phyloP scores from a whole-genome alignment of 2,329 filamentous ascomycete genomes.

The Aspergillus oerlinghausenensis region DNA sequence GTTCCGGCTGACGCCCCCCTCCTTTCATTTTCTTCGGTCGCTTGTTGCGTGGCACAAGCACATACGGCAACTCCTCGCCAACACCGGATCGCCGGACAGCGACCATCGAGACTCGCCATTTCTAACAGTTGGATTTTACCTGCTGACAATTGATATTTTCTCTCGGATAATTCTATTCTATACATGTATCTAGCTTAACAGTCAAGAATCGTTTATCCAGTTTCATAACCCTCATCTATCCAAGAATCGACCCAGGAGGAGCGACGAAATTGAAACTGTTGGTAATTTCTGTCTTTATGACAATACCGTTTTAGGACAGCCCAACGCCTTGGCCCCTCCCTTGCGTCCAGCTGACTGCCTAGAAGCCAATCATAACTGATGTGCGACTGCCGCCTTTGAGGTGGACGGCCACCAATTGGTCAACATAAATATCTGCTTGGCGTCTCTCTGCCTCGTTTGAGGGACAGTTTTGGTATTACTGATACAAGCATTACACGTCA shows the following conservation, averaged over 20 bases:
- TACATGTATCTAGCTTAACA: neutral
- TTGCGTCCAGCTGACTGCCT: slow-evolving; percentile 12
- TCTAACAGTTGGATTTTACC: neutral
- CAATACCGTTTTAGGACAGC: neutral
- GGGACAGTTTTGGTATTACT: neutral
- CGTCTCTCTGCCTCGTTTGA: neutral
- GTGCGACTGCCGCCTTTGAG: slow-evolving; percentile 2
- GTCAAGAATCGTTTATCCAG: neutral
- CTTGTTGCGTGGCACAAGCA: slow-evolving; percentile 4
- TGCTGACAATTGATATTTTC: neutral
- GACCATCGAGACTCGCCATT: neutral
- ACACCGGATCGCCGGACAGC: neutral
- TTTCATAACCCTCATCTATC: neutral
- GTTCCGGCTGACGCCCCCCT: slow-evolving; percentile 5
- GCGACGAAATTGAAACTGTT: neutral
- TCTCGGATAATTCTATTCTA: neutral
- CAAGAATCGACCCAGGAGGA: neutral
- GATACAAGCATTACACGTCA: neutral
- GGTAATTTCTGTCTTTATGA: neutral
- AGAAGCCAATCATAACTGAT: slow-evolving; percentile 6
- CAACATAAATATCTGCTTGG: slow-evolving; percentile 5
- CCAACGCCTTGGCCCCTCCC: slow-evolving; percentile 6
- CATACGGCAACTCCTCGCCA: neutral
- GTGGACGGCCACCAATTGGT: slow-evolving; percentile 6
- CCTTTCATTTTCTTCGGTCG: slow-evolving; percentile 2